phyloP scores from a whole-genome alignment of 1,139 yeast genomes.

The Geotrichum cucujoidarum region DNA sequence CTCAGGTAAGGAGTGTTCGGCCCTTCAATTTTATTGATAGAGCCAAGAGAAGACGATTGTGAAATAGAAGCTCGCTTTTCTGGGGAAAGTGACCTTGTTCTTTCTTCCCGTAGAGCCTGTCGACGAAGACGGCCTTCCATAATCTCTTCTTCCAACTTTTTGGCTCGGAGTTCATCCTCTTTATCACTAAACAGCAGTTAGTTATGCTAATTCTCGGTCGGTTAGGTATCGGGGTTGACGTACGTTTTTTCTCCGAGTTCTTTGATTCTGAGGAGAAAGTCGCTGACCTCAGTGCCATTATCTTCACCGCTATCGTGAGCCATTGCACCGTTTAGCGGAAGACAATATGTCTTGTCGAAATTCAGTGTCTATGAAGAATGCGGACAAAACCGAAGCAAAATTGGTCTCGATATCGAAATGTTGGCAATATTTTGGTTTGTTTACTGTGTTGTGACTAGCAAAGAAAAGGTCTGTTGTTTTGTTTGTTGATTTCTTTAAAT shows the following conservation, averaged over 20 bases:
- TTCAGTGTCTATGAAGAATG: too few species aligned
- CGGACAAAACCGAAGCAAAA: too few species aligned
- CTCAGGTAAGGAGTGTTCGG: conserved; percentile 9
- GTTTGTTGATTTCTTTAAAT: too few species aligned
- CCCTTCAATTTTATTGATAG: not conserved
- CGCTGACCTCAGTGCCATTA: conserved; percentile 32
- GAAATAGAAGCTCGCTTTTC: conserved; percentile 21
- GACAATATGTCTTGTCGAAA: too few species aligned
- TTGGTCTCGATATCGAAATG: too few species aligned
- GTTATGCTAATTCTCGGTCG: too few species aligned
- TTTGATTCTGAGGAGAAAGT: conserved; percentile 35
- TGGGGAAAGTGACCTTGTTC: conserved; percentile 31
- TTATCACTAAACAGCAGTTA: conserved; percentile 26
- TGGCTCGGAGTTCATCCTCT: conserved; percentile 37
- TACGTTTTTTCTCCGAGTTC: conserved; percentile 37
- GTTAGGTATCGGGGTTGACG: conserved; percentile 19
- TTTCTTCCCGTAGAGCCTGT: conserved; percentile 31
- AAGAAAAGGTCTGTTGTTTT: too few species aligned
- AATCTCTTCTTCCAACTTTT: conserved; percentile 36
- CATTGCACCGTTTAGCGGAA: too few species aligned
- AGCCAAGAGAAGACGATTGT: conserved; percentile 1
- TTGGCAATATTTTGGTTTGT: too few species aligned
- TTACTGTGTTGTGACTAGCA: too few species aligned
- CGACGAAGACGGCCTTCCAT: conserved; percentile 34
- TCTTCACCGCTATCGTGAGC: conserved; percentile 7